phyloP scores from a whole-genome alignment of 148 eudicot genomes.

The Amaranthus hypochondriacus region DNA sequence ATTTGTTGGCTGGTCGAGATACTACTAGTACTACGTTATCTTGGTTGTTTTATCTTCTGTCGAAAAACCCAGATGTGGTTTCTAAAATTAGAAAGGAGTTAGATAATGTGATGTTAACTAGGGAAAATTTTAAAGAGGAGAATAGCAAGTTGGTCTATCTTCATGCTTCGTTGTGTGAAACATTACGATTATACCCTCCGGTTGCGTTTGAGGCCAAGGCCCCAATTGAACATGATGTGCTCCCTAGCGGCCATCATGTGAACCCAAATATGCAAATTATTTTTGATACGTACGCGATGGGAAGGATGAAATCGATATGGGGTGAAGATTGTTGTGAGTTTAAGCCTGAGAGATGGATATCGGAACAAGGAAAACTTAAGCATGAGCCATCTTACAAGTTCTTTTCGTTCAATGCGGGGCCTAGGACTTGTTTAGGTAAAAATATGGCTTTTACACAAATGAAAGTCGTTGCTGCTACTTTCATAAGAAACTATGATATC shows the following conservation, averaged over 20 bases:
- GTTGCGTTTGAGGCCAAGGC: constrained; percentile 5
- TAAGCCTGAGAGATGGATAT: constrained; percentile 40
- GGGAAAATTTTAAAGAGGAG: too few relatives aligned
- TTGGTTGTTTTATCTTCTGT: too few relatives aligned
- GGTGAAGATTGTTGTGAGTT: constrained; percentile 35
- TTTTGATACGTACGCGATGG: constrained; percentile 13
- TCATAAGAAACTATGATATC: constrained; percentile 5
- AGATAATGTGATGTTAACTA: too few relatives aligned
- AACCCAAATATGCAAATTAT: constrained; percentile 31
- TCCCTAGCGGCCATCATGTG: constrained; percentile 41
- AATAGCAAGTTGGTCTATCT: too few relatives aligned
- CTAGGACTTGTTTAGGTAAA: constrained; percentile 39
- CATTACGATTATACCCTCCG: too few relatives aligned
- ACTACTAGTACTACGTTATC: too few relatives aligned
- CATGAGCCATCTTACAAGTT: constrained; percentile 45
- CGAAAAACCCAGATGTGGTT: too few relatives aligned
- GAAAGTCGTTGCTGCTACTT: constrained; percentile 14
- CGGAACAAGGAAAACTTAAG: constrained; percentile 21
- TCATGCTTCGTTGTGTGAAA: too few relatives aligned
- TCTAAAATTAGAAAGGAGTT: too few relatives aligned
- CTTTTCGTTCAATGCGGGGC: constrained; percentile 40
- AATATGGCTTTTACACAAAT: constrained; percentile 30
- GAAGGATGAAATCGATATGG: constrained; percentile 26
- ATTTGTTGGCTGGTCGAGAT: too few relatives aligned
- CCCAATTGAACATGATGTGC: constrained; percentile 20